Conservation (phyloP, 768 basidiomycete species). For the Tephrocybe sp. region DNA sequence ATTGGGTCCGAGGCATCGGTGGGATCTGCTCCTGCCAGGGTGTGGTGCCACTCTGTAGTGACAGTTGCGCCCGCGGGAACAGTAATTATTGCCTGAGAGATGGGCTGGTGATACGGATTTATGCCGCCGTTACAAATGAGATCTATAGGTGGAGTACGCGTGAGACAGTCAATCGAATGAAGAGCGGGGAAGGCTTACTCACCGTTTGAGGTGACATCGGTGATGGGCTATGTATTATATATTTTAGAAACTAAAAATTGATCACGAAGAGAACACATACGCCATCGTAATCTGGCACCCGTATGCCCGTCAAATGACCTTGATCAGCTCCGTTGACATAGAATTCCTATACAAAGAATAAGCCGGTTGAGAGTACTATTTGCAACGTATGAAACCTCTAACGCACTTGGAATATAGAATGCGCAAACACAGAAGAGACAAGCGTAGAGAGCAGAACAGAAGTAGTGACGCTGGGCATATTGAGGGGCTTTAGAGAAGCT, state of each 20-base stretch:
- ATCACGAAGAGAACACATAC: too few species aligned
- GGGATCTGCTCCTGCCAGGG: constrained; percentile 39
- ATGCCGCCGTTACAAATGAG: constrained; percentile 62
- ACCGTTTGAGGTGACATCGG: constrained; percentile 52
- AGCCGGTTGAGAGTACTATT: not conserved
- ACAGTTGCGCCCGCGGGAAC: constrained; percentile 54
- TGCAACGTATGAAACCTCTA: not conserved
- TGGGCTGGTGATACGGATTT: constrained; percentile 50
- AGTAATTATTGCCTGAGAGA: constrained; percentile 43
- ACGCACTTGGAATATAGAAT: constrained; percentile 52
- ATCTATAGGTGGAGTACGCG: constrained; percentile 13
- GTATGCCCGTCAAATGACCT: constrained; percentile 41
- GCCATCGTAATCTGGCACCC: constrained; percentile 45
- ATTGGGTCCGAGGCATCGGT: constrained; percentile 47
- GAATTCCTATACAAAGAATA: constrained; percentile 32
- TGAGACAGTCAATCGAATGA: not conserved
- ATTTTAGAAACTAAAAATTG: too few species aligned
- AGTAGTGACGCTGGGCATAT: constrained; percentile 7
- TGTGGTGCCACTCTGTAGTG: constrained; percentile 55
- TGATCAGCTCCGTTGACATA: constrained; percentile 52
- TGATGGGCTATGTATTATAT: constrained; percentile 44
- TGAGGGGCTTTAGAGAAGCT: not conserved
- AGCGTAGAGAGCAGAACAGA: constrained; percentile 14
- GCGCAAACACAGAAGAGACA: constrained; percentile 36
- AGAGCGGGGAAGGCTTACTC: not conserved